Evolutionary conservation across 1,284 basidiomycete species (phyloP), one percentile per base, ranked within the genome.

Genomic region (Puccinia triticina): DNA sequence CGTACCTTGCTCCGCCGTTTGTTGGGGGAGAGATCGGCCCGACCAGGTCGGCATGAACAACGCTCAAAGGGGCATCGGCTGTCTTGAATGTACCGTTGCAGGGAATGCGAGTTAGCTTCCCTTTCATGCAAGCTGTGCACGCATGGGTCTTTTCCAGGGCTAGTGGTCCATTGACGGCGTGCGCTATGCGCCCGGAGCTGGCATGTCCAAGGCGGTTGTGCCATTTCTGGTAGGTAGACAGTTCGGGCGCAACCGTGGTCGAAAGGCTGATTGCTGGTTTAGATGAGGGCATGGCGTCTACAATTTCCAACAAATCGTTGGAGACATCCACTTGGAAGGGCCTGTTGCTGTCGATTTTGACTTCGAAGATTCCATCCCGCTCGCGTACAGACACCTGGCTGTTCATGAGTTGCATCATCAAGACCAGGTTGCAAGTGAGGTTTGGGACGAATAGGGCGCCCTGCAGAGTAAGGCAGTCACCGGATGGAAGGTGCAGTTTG

Each of bases 181-280:
- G n/a, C n/a, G n/a, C n/a, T n/a, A n/a, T n/a, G n/a, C n/a, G n/a
- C n/a, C n/a, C n/a, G n/a, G n/a, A n/a, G 26, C 71, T 53, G 3
- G 43, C 40, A 29, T 73, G 71, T 3, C 71, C 71, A 3, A 73
- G 26, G 16, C 71, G 5, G 29, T 50, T 73, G 46, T 73, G 71
- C 71, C 71, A 73, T 14, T 71, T 66, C 12, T 4, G 4, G 50
- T 11, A 53, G 11, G 21, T 26, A 18, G 10, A 64, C 7, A 64
- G 61, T n/a, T 64, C 32, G 61, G 12, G 21, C 26, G 4, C 32
- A 7, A 3, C 4, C 11, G n/a, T n/a, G n/a, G 61, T 32, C 7
- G 10, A 8, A n/a, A 32, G 26, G 10, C 5, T 5, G 21, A 4
- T 64, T 12, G 21, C 8, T n/a, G n/a, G n/a, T n/a, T n/a, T n/a